phyloP scores from a whole-genome alignment of 2,329 filamentous ascomycete species.

The Stagonosporopsis rhizophila region DNA sequence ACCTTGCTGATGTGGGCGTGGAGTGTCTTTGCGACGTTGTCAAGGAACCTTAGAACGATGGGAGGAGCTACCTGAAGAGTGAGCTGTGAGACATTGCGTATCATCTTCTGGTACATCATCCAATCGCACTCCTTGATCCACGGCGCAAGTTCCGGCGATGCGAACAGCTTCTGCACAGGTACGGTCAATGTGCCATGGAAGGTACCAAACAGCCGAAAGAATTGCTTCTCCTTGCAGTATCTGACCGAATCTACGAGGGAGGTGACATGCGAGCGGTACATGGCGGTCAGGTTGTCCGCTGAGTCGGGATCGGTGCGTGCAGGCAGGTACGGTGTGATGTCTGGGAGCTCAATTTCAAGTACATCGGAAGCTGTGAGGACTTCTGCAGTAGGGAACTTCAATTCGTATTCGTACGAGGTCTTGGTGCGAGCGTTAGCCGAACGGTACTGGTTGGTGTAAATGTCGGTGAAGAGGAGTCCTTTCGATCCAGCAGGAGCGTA shows the following conservation, averaged over 20 bases:
- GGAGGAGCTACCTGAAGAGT: slow-evolving; percentile 92
- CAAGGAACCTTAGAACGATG: slow-evolving; percentile 82
- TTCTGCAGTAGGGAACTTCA: slow-evolving; percentile 67
- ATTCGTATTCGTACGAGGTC: slow-evolving; percentile 65
- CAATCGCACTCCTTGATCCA: slow-evolving; percentile 98
- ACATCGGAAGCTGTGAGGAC: slow-evolving; percentile 67
- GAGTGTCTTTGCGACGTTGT: slow-evolving; percentile 82
- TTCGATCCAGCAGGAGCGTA: slow-evolving; percentile 51
- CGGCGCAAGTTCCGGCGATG: slow-evolving; percentile 77
- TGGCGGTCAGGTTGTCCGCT: slow-evolving; percentile 81
- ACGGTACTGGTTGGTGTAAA: slow-evolving; percentile 53
- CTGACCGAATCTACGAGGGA: slow-evolving; percentile 94
- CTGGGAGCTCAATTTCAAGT: slow-evolving; percentile 80
- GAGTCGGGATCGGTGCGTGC: slow-evolving; percentile 83
- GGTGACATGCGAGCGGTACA: slow-evolving; percentile 94
- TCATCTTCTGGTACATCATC: slow-evolving; percentile 95
- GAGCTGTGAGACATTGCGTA: slow-evolving; percentile 86
- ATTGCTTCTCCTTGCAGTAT: slow-evolving; percentile 95
- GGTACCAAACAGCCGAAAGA: slow-evolving; percentile 92
- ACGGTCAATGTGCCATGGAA: slow-evolving; percentile 97
- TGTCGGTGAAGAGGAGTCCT: slow-evolving; percentile 56
- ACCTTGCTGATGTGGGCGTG: slow-evolving; percentile 83
- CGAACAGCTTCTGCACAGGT: slow-evolving; percentile 91
- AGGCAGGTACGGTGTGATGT: slow-evolving; percentile 82
- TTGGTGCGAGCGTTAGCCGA: slow-evolving; percentile 48